Evolutionary conservation across 139 green algal genomes (phyloP).

Genomic region (Tetradesmus lagerheimii): DNA sequence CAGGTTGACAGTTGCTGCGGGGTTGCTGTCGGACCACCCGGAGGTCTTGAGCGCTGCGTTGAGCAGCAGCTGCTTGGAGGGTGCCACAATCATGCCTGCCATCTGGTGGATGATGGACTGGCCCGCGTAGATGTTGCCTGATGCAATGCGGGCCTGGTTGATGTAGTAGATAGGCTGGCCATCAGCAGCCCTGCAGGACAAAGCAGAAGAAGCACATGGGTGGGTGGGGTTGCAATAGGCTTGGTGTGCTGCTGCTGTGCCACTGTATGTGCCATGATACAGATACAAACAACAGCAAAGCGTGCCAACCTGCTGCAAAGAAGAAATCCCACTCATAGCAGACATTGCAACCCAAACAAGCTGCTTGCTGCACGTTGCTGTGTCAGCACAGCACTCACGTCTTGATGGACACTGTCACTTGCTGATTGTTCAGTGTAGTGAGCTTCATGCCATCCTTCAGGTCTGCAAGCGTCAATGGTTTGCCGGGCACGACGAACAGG

Average conservation of each 20-base stretch:
- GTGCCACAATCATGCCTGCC: neutral
- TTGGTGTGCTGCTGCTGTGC: too few relatives aligned
- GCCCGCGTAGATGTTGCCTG: neutral
- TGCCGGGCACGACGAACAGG: neutral
- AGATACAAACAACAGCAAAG: too few relatives aligned
- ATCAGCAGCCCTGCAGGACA: neutral
- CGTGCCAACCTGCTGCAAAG: neutral
- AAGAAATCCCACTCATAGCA: too few relatives aligned
- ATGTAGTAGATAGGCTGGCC: neutral
- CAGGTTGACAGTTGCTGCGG: neutral
- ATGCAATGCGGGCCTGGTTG: neutral
- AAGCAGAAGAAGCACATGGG: too few relatives aligned
- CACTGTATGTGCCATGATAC: too few relatives aligned
- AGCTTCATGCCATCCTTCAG: constrained; percentile 1
- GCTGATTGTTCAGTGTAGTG: neutral
- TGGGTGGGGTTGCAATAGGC: too few relatives aligned
- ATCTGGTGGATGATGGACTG: neutral
- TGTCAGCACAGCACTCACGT: neutral
- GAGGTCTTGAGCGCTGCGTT: neutral
- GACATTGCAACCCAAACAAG: neutral
- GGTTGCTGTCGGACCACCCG: neutral
- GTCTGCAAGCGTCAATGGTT: neutral
- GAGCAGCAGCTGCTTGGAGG: neutral
- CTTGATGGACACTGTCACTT: neutral
- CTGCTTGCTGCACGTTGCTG: neutral